These are phyloP conservation scores for Candida cerambycidarum DNA, from an alignment of 805 yeast genomes.

Conservation along the genomic window DNA sequence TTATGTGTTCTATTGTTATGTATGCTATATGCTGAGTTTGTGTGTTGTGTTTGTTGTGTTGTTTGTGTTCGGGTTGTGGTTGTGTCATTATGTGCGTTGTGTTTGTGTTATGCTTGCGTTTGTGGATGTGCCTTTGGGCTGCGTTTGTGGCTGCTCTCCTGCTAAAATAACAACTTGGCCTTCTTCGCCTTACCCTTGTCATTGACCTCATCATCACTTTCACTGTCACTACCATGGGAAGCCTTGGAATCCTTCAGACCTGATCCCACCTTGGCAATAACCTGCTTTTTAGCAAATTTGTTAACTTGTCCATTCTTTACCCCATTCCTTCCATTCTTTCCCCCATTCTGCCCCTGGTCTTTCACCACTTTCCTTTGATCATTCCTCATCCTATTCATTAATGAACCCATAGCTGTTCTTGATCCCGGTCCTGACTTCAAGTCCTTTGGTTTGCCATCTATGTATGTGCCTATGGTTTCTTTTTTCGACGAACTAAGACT, in stretches of 20 bases:
- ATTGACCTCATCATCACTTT: background rate
- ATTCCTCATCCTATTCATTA: conserved; percentile 37
- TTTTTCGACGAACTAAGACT: conserved; percentile 9
- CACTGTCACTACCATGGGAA: background rate
- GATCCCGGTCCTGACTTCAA: background rate
- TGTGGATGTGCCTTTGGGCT: no score
- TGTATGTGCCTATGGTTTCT: conserved; percentile 8
- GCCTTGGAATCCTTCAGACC: no score
- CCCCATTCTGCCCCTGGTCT: background rate
- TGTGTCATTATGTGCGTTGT: no score
- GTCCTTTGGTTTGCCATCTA: background rate
- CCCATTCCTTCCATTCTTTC: background rate
- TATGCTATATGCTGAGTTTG: no score
- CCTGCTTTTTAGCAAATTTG: no score
- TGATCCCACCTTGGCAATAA: no score
- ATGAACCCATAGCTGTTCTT: conserved; percentile 38
- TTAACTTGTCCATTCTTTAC: background rate
- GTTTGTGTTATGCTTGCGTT: no score
- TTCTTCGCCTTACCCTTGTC: conserved; percentile 4
- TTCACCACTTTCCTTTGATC: conserved; percentile 6
- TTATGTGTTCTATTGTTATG: no score
- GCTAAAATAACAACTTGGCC: conserved; percentile 8
- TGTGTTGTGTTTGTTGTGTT: no score
- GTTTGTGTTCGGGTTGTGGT: no score
- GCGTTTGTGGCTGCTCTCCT: no score